These are phyloP conservation scores for Xylariaceae sp. DNA, from an alignment of 2,329 filamentous ascomycete genomes.

Conservation along the genomic window DNA sequence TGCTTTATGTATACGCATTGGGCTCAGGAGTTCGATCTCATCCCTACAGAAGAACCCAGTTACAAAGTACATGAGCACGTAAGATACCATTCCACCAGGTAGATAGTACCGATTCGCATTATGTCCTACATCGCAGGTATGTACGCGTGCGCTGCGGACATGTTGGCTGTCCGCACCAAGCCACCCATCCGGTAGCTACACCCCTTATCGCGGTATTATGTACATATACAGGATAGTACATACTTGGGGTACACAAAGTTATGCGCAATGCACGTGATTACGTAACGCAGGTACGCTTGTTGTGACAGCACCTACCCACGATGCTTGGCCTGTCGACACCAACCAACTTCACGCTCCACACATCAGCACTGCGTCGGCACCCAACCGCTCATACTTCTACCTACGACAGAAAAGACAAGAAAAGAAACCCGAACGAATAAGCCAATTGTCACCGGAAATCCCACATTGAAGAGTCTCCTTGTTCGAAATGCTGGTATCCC, in stretches of 20 bases:
- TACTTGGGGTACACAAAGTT: no score
- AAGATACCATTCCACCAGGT: no score
- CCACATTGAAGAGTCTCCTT: not conserved
- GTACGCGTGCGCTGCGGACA: no score
- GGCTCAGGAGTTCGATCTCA: not conserved
- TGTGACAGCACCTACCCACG: not conserved
- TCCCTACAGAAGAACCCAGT: not conserved
- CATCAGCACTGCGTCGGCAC: not conserved
- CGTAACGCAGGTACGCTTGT: not conserved
- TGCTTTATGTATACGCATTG: not conserved
- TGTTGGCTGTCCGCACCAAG: no score
- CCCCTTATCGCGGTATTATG: not conserved
- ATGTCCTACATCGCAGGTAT: no score
- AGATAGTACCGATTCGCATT: no score
- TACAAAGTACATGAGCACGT: no score
- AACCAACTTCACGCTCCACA: not conserved
- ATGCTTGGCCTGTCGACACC: not conserved
- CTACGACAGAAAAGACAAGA: not conserved
- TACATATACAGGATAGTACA: not conserved
- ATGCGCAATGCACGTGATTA: not conserved
- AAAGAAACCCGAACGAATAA: not conserved
- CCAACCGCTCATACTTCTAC: not conserved
- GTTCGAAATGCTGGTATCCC: conserved; percentile 79
- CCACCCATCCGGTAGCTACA: not conserved
- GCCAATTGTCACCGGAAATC: not conserved